Base-by-base conservation (phyloP, 768 basidiomycete genomes). In the Xerocomellus amylosporus region DNA sequence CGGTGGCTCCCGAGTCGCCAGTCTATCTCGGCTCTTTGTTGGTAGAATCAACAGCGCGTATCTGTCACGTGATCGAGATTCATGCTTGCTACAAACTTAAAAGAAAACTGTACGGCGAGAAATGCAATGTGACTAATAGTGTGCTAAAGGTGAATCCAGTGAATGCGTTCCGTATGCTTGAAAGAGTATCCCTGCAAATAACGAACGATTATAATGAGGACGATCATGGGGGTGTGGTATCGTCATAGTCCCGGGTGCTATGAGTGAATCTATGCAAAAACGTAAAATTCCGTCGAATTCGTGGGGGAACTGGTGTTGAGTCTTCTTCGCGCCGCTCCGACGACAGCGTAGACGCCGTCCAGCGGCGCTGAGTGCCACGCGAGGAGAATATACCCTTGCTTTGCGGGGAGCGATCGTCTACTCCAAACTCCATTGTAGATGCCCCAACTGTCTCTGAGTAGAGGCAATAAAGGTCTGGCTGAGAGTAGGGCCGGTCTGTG, bases 261-360 rank as follows among this genome's bases (percentile, higher is more conserved):
- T 54, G 57, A 39, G 70, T 70, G 60, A 75, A 52, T 58, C 68
- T 67, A 53, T 71, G 71, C 52, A 75, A 61, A 63, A 75, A 67
- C 28, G 74, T 71, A 31, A 66, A 55, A 59, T 71, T 73, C 24
- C 72, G 71, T 49, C 70, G 64, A 31, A 66, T 61, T 28, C 67
- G 65, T 54, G 55, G 55, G 43, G 59, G 60, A 51, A 53, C 57
- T 34, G 49, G 55, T n/a, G 31, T 54, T 2, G 52, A 19, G 14
- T 58, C 63, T 45, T 61, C 58, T 41, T 59, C 69, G 9, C 36
- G 42, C 48, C 40, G 44, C 26, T 49, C 52, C 19, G 60, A 56
- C 17, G 55, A 53, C 14, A 60, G 41, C 42, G 41, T 13, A 30
- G 59, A 65, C 50, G 60, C 49, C 12, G 59, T 60, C 58, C 58